Evolutionary conservation across 805 yeast species (phyloP), one percentile per base, ranked within the genome.

Genomic region (Sugiyamaella valdiviana): DNA sequence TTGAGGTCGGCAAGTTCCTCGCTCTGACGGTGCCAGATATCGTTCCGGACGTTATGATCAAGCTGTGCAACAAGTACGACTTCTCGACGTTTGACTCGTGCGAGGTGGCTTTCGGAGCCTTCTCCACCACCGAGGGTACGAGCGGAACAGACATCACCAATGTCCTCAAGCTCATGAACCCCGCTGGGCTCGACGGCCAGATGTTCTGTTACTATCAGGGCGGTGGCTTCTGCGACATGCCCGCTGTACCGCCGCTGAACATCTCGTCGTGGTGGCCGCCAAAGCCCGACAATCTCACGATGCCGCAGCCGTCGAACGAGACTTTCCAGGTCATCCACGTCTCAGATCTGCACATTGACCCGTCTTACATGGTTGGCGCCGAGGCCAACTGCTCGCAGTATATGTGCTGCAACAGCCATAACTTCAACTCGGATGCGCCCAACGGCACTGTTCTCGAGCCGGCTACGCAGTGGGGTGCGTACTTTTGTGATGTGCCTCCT

Each of bases 401-500:
- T 45, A 71, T 80, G 74, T 83, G 90, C 61, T 82, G 90, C 62
- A 71, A 79, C 22, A 6, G 45, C 6, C 29, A 44, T 16, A 23
- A 36, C 16, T 38, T 24, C 29, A 45, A 19, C 17, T 74, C 78
- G 0, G 76, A 73, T n/a, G 20, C 42, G 6, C 60, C 59, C 42
- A 77, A 76, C 56, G 45, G 51, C 22, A 74, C 61, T 7, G 26
- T 42, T 46, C 43, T 47, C 29, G 49, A 70, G 69, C 66, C 57
- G 61, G 86, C 85, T 5, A 71, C 77, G n/a, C 69, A 77, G 35
- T 82, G 73, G 56, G 90, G 89, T 15, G 66, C 72, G 47, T 83
- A 82, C 63, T 53, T 61, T n/a, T 83, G 89, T 65, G 90, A 83
- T 61, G 67, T 83, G 3, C 88, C 90, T 3, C 80, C 78, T 52